Evolutionary conservation across 1,284 basidiomycete genomes (phyloP), one percentile per base, ranked within the genome.

Genomic region (Irpex sp.): DNA sequence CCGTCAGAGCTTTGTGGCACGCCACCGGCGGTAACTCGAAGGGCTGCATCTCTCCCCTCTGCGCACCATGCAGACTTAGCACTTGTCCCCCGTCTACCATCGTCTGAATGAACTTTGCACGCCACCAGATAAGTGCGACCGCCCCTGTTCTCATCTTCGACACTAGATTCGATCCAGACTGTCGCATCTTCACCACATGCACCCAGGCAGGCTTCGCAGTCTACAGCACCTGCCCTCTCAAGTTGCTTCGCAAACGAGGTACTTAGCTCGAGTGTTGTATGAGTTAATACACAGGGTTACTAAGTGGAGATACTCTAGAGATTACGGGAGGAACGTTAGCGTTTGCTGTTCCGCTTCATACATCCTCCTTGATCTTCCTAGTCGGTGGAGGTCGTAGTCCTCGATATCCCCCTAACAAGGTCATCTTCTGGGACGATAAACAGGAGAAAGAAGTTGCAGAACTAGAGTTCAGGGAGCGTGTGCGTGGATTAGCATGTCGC

Each of bases 371-470:
- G 36, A 78, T 97, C 54, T 95, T 95, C 72, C 86, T 98, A 47
- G 83, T 97, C 66, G 95, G 95, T 56, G 95, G 95, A 57, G 94
- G 95, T 35, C 81, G 87, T 58, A 91, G 90, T 71, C 95, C 95
- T n/a, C 82, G 93, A 5, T 98, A 95, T 76, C 89, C 95, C 33
- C 93, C 93, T 31, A 98, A 98, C 79, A 98, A 97, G 79, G 92
- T 95, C 55, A 83, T 97, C 61, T 75, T 98, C 55, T 97, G 93
- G 89, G 91, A 97, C 75, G 93, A 95, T 75, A 82, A 81, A 1
- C 77, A 84, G 1, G 88, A 86, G 3, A 78, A 80, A 58, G 89
- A 95, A 69, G 88, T 95, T 46, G 93, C 92, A 33, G 93, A 97
- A 75, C 83, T 98, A 60, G 95, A 97, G 77, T 97, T 98, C 72